Conservation (phyloP, 2,329 filamentous ascomycete genomes). For the Diaporthe longicolla region DNA sequence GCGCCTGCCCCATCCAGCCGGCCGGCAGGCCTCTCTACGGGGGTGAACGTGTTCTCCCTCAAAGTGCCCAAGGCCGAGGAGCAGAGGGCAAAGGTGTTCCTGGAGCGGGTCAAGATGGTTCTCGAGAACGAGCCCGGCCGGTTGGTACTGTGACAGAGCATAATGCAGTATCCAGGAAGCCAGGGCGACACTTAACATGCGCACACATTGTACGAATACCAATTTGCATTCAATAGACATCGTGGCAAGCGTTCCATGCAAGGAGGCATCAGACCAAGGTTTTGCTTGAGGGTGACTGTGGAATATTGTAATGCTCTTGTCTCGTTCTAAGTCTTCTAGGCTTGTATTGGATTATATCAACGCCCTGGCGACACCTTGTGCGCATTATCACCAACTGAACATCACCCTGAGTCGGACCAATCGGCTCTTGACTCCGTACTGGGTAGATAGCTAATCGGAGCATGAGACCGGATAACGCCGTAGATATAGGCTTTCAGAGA, state of each 20-base stretch:
- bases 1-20: slow-evolving; percentile 51
- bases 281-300: not conserved
- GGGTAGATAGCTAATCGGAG: not conserved
- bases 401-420: not conserved
- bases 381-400: not conserved
- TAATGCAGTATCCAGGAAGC: not conserved
- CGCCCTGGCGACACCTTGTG: not conserved
- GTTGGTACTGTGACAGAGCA: slow-evolving; percentile 70
- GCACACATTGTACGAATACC: slow-evolving; percentile 36
- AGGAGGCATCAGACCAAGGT: not conserved
- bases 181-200: not conserved
- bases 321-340: not conserved
- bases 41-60: slow-evolving; percentile 85
- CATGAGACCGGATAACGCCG: not conserved
- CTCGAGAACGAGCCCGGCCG: slow-evolving; percentile 85
- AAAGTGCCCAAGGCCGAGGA: slow-evolving; percentile 85
- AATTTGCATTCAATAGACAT: slow-evolving; percentile 39
- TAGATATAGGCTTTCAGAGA: not conserved
- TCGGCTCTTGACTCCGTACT: not conserved
- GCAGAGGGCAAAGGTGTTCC: slow-evolving; percentile 83
- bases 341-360: not conserved
- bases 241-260: slow-evolving; percentile 17
- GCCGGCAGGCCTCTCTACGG: slow-evolving; percentile 63
- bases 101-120: slow-evolving; percentile 87
- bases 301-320: not conserved